phyloP scores from a whole-genome alignment of 306 rosid species.

The Clitoria ternatea region DNA sequence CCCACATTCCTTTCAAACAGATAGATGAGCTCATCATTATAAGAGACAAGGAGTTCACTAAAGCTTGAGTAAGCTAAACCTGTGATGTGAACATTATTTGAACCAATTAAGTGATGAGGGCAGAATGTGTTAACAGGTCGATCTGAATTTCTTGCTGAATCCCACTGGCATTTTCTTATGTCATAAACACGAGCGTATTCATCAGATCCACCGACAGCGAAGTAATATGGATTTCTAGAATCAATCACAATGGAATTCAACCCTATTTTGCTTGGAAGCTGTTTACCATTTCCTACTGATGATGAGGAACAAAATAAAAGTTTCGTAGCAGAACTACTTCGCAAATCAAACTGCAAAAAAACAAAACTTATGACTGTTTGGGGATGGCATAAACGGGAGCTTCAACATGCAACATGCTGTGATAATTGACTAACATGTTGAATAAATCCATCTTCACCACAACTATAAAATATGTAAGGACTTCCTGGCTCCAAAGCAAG shows the following conservation, averaged over 20 bases:
- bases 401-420: slow-evolving; percentile 23
- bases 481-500: slow-evolving; percentile 72
- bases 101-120: slow-evolving; percentile 40
- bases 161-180: slow-evolving; percentile 36
- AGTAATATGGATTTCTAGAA: slow-evolving; percentile 51
- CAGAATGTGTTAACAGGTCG: slow-evolving; percentile 41
- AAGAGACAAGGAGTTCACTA: slow-evolving; percentile 52
- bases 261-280: slow-evolving; percentile 27
- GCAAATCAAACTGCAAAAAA: slow-evolving; percentile 63
- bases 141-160: slow-evolving; percentile 31
- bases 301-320: slow-evolving; percentile 44
- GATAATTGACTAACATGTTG: slow-evolving; percentile 53
- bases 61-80: slow-evolving; percentile 49
- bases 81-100: slow-evolving; percentile 39
- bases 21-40: slow-evolving; percentile 52
- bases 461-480: slow-evolving; percentile 53
- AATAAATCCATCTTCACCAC: slow-evolving; percentile 58
- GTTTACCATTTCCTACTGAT: slow-evolving; percentile 29
- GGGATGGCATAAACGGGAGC: slow-evolving; percentile 28
- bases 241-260: slow-evolving; percentile 54
- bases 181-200: slow-evolving; percentile 57
- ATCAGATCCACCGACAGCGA: slow-evolving; percentile 54
- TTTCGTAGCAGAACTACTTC: slow-evolving; percentile 46
- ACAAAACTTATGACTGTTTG: slow-evolving; percentile 32
- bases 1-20: slow-evolving; percentile 45